These are phyloP conservation scores for Porodaedalea pini DNA, from an alignment of 1,284 basidiomycete species.

Conservation along the genomic window DNA sequence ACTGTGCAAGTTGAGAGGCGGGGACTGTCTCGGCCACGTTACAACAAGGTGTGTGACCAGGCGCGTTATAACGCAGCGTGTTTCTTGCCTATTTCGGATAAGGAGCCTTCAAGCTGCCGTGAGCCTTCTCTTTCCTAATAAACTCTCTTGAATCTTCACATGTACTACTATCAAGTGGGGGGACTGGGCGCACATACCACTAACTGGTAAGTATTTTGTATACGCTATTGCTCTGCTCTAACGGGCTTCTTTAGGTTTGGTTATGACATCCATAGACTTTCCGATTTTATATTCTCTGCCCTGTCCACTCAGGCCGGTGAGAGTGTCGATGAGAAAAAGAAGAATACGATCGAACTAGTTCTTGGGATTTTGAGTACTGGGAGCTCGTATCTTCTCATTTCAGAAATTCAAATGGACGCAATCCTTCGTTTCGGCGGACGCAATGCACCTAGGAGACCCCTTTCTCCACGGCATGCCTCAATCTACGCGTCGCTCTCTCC, in stretches of 20 bases:
- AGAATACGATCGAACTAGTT: constrained; percentile 20
- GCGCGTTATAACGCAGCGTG: not conserved
- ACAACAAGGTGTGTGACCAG: not conserved
- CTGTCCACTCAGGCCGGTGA: not conserved
- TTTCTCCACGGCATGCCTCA: constrained; percentile 14
- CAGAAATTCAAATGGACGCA: constrained; percentile 19
- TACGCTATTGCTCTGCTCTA: too few relatives aligned
- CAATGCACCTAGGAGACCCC: not conserved
- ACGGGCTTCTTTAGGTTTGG: constrained; percentile 14
- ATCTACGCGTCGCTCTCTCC: constrained; percentile 34
- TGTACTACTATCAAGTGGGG: constrained; percentile 32
- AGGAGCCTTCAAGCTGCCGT: not conserved
- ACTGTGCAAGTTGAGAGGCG: not conserved
- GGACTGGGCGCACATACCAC: constrained; percentile 29
- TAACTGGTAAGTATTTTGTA: not conserved
- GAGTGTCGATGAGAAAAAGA: constrained; percentile 17
- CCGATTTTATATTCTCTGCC: constrained; percentile 5
- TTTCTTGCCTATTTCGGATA: not conserved
- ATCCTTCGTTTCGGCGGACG: constrained; percentile 14
- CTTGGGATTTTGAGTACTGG: constrained; percentile 34
- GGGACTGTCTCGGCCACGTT: not conserved
- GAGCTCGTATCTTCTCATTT: constrained; percentile 33
- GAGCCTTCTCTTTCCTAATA: not conserved
- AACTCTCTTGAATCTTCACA: not conserved
- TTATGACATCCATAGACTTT: constrained; percentile 18